phyloP scores from a whole-genome alignment of 345 rosid species.

The Corymbia maculata region DNA sequence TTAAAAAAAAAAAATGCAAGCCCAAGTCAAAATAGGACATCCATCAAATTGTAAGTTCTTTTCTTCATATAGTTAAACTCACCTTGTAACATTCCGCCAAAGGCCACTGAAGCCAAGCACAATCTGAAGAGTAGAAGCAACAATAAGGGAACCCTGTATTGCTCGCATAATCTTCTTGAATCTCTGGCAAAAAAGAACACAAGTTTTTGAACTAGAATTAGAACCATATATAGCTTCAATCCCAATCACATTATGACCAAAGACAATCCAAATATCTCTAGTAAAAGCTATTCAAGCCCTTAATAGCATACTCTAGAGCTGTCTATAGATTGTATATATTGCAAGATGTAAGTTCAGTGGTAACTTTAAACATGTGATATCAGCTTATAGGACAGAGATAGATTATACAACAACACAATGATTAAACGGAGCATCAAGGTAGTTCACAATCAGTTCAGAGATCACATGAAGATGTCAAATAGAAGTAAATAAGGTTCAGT shows the following conservation, averaged over 20 bases:
- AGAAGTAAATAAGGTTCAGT: slow-evolving; percentile 1
- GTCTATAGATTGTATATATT: neutral
- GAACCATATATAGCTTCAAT: neutral
- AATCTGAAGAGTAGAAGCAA: slow-evolving; percentile 92
- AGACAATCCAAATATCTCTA: neutral
- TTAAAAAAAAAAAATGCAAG: neutral
- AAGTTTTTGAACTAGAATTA: neutral
- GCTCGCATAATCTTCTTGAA: slow-evolving; percentile 71
- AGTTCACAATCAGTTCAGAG: neutral
- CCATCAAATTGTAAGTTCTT: neutral
- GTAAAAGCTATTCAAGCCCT: neutral
- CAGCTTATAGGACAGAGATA: neutral
- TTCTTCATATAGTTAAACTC: slow-evolving; percentile 1
- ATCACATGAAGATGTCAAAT: neutral
- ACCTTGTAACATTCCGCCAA: slow-evolving; percentile 95
- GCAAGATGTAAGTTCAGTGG: neutral
- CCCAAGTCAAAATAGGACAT: neutral
- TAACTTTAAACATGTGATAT: neutral
- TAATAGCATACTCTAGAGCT: neutral
- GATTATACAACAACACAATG: neutral
- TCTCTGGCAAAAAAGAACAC: neutral
- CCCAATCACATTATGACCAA: neutral
- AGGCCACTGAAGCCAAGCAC: slow-evolving; percentile 99
- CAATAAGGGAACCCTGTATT: slow-evolving; percentile 94
- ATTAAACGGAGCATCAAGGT: neutral